Base-by-base conservation (phyloP, 768 basidiomycete species). In the Mycena floridula region DNA sequence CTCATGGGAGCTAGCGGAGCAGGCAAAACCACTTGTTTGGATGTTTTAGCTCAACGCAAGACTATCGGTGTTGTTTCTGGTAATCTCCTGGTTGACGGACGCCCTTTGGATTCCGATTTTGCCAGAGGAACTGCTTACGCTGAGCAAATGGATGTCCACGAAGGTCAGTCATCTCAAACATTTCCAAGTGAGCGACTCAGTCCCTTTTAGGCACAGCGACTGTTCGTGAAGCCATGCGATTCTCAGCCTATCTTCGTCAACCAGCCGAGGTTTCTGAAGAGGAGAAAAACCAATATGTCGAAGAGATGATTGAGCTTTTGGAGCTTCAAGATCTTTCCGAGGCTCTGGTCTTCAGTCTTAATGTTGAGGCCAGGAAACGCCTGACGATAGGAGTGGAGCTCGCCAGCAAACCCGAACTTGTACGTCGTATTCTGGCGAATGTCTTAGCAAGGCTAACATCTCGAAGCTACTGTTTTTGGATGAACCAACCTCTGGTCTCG, bases 371-470 rank as follows among this genome's bases (percentile, higher is more conserved):
- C 7, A 75, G 89, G 49, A 94, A 94, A 59, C 82, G 90, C 8
- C 72, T 92, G 20, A 93, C 91, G 2, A 94, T 94, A 53, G 92
- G 89, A 46, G 91, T 94, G 44, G 91, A 94, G 59, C 73, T 95
- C 7, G 89, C 90, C 15, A 85, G 86, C 61, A 91, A 92, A 58
- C 89, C 89, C 0, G 79, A 85, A 52, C 69, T 89, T 7, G 67
- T 90, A 2, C 72, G 84, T 86, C 70, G 62, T 85, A 47, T 83
- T 80, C 50, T 64, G 76, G 53, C 63, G 68, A 5, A 70, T n/a
- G 84, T 86, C 70, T 62, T 85, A 47, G 84, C 80, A 50, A 64
- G 76, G 53, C 63, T 68, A 5, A 70, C 70, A 2, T 68, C 67
- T 16, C 70, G 71, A 11, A 20, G 22, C 40, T 16, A n/a, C 0